These are phyloP conservation scores for Rhizopogon vesiculosus DNA, from an alignment of 768 basidiomycete genomes.

Conservation along the genomic window DNA sequence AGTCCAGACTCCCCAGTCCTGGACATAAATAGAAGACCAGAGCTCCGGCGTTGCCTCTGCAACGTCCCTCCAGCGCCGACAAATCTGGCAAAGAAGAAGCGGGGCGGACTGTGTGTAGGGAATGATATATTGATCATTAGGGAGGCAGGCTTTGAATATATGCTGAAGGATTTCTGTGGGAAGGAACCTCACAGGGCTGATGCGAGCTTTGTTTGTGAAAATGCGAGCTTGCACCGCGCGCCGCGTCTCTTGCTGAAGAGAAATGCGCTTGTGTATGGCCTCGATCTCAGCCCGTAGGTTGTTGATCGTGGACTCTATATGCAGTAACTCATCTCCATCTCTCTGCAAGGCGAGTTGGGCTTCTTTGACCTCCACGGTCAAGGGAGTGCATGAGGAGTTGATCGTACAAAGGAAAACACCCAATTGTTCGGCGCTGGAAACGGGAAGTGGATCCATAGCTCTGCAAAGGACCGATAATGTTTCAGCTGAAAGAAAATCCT, in stretches of 20 bases:
- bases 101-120: conserved; percentile 22
- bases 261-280: conserved; percentile 9
- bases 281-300: neutral
- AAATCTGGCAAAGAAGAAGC: conserved; percentile 27
- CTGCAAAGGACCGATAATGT: neutral
- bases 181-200: conserved; percentile 23
- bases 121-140: conserved; percentile 14
- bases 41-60: conserved; percentile 25
- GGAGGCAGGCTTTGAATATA: conserved; percentile 25
- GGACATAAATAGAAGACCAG: conserved; percentile 24
- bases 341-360: neutral
- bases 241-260: conserved; percentile 16
- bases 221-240: conserved; percentile 11
- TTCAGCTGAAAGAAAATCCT: neutral
- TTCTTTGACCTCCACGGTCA: neutral
- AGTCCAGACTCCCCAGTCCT: conserved; percentile 27
- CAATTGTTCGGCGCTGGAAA: neutral
- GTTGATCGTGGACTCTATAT: neutral
- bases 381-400: neutral
- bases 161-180: conserved; percentile 29
- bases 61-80: conserved; percentile 27
- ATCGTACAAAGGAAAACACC: neutral
- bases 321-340: neutral
- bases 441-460: neutral
- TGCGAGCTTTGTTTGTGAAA: conserved; percentile 18